A percentile compares a stretch with the other conserved stretches of the same genome.
Conservation (phyloP, 192 early-diverging fungal genomes). For the Backusella tuberculispora region DNA sequence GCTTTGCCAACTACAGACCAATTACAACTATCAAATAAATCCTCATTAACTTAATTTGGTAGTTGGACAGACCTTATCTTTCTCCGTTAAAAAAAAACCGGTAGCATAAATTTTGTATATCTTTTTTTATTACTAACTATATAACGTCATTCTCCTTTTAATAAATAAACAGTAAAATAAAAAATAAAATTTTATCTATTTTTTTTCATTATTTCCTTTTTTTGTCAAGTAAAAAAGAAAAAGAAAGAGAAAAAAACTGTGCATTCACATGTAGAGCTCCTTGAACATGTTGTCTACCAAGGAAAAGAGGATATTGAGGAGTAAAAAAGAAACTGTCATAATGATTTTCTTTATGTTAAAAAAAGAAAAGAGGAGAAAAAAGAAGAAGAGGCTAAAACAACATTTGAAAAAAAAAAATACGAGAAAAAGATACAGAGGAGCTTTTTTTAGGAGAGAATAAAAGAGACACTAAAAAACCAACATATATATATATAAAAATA, state of each 20-base stretch:
- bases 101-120: too few species aligned
- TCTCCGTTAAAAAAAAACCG: too few species aligned
- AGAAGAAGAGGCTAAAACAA: too few species aligned
- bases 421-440: too few species aligned
- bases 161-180: background rate
- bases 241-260: background rate
- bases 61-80: too few species aligned
- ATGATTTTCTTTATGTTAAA: background rate
- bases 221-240: background rate
- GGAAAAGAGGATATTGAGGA: background rate
- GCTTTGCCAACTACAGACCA: too few species aligned
- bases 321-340: background rate
- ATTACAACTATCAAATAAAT: too few species aligned
- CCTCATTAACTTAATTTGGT: too few species aligned
- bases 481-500: background rate
- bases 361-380: too few species aligned
- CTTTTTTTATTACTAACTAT: too few species aligned
- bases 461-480: background rate
- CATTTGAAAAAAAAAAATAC: too few species aligned
- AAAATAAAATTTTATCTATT: background rate
- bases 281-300: constrained; percentile 4
- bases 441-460: too few species aligned
- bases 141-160: background rate
- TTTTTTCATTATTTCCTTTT: background rate
- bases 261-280: background rate